phyloP scores from a whole-genome alignment of 768 basidiomycete genomes.

The Chalciporus sphaerocephalus region DNA sequence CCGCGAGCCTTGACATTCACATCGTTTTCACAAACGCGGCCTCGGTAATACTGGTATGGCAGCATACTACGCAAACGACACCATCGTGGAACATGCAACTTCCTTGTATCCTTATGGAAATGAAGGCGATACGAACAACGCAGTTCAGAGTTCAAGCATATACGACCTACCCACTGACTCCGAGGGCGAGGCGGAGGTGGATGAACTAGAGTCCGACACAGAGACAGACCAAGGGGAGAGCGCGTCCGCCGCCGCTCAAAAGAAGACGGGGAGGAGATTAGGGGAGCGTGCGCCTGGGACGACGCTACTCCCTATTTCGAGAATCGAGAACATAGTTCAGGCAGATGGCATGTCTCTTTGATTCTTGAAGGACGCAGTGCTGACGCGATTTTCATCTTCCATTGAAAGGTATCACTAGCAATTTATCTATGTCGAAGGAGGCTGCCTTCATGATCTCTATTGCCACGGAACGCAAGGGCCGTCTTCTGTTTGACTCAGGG shows the following conservation, averaged over 20 bases:
- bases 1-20: slow-evolving; percentile 7
- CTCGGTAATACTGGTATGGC: slow-evolving; percentile 24
- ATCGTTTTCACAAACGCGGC: slow-evolving; percentile 6
- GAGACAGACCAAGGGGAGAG: slow-evolving; percentile 27
- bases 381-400: slow-evolving; percentile 15
- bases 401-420: slow-evolving; percentile 50
- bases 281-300: slow-evolving; percentile 57
- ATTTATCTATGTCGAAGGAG: slow-evolving; percentile 69
- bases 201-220: slow-evolving; percentile 33
- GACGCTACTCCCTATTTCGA: slow-evolving; percentile 58
- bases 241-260: slow-evolving; percentile 22
- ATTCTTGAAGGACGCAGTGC: slow-evolving; percentile 6
- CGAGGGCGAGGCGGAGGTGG: slow-evolving; percentile 31
- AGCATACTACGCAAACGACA: slow-evolving; percentile 28
- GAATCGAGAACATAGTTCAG: slow-evolving; percentile 73
- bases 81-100: slow-evolving; percentile 29
- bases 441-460: slow-evolving; percentile 69
- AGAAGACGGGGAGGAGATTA: slow-evolving; percentile 26
- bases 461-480: slow-evolving; percentile 56
- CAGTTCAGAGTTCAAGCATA: slow-evolving; percentile 23
- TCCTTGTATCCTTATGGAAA: slow-evolving; percentile 31
- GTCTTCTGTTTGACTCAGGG: slow-evolving; percentile 7
- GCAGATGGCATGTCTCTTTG: slow-evolving; percentile 56
- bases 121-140: slow-evolving; percentile 23
- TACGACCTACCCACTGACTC: slow-evolving; percentile 34